These are phyloP conservation scores for Trichophyton verrucosum DNA, from an alignment of 2,329 filamentous ascomycete genomes.

Conservation along the genomic window DNA sequence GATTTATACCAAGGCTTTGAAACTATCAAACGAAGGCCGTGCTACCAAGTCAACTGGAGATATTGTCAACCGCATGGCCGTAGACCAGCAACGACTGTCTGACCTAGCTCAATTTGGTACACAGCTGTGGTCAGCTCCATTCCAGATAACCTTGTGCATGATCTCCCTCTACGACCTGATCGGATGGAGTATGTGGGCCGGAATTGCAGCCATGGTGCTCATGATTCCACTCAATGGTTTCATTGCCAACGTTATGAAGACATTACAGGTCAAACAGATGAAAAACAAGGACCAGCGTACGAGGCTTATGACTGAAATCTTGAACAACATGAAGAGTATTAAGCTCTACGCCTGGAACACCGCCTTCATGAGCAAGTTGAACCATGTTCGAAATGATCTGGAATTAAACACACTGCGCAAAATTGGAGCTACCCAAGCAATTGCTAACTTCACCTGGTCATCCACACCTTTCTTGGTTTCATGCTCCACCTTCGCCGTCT, in stretches of 20 bases:
- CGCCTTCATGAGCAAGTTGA: slow-evolving; percentile 95
- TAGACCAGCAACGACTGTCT: slow-evolving; percentile 88
- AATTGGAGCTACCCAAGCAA: slow-evolving; percentile 84
- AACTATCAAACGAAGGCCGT: slow-evolving; percentile 83
- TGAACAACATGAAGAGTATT: slow-evolving; percentile 99
- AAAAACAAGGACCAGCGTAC: slow-evolving; percentile 96
- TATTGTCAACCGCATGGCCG: slow-evolving; percentile 99
- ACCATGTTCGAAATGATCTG: slow-evolving; percentile 87
- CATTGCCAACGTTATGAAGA: slow-evolving; percentile 88
- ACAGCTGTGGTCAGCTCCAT: slow-evolving; percentile 91
- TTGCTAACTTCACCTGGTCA: slow-evolving; percentile 97
- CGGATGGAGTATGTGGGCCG: slow-evolving; percentile 88
- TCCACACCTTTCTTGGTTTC: slow-evolving; percentile 96
- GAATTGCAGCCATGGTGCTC: slow-evolving; percentile 85
- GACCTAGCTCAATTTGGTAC: slow-evolving; percentile 92
- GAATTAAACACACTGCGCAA: slow-evolving; percentile 91
- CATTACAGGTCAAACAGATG: slow-evolving; percentile 90
- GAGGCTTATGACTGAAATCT: slow-evolving; percentile 86
- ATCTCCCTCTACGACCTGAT: slow-evolving; percentile 89
- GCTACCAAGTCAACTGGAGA: slow-evolving; percentile 85
- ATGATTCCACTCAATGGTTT: slow-evolving; percentile 96
- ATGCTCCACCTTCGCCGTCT: slow-evolving; percentile 89
- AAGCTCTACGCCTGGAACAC: slow-evolving; percentile 97
- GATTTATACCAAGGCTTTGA: slow-evolving; percentile 85
- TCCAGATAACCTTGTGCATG: slow-evolving; percentile 95